Evolutionary conservation across 1,284 basidiomycete species (phyloP).

Genomic region (Cryptococcus floricola): DNA sequence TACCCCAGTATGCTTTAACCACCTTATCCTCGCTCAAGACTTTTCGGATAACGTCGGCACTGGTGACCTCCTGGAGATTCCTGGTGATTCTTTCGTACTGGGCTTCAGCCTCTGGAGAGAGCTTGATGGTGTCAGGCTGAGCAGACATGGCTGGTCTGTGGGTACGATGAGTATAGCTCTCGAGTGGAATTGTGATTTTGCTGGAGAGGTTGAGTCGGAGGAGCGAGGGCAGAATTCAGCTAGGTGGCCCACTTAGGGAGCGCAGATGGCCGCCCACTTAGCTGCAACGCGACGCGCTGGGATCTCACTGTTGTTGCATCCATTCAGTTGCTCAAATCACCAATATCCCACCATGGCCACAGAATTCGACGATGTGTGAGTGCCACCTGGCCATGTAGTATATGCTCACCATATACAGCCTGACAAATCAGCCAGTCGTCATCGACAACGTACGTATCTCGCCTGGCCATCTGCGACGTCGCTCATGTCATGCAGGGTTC

Average conservation of each 20-base stretch:
- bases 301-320: no score
- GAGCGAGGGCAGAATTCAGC: no score
- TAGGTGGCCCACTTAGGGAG: no score
- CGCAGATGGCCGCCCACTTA: no score
- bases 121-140: conserved; percentile 19
- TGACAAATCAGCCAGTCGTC: conserved; percentile 60
- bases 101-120: conserved; percentile 52
- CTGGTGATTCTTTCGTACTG: conserved; percentile 84
- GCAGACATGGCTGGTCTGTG: no score
- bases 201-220: no score
- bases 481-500: conserved; percentile 64
- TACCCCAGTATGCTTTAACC: conserved; percentile 86
- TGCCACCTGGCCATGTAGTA: not conserved
- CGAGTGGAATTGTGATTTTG: no score
- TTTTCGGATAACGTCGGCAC: conserved; percentile 75
- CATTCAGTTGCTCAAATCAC: no score
- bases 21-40: conserved; percentile 73
- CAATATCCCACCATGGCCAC: conserved; percentile 30
- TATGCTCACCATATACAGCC: conserved; percentile 18
- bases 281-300: no score
- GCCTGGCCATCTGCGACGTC: not conserved
- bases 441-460: conserved; percentile 75
- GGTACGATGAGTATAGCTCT: no score
- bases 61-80: conserved; percentile 81
- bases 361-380: conserved; percentile 48